Percentiles rank a stretch among this genome's conserved stretches.
Evolutionary conservation across 2,329 filamentous ascomycete species (phyloP).

Genomic region (Colletotrichum coccodes): DNA sequence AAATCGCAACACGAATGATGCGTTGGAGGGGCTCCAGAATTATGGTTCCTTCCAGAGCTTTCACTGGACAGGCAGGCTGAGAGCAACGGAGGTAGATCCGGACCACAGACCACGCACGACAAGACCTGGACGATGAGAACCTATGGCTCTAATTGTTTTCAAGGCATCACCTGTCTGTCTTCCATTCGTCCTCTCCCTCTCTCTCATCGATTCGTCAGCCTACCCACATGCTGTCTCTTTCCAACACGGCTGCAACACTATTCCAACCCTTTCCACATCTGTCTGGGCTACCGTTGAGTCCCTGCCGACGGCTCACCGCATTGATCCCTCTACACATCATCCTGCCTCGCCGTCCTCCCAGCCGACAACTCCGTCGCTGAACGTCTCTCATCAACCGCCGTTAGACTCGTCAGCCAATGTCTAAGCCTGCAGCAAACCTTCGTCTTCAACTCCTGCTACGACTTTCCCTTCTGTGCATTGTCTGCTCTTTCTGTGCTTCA

Average conservation of each 20-base stretch:
- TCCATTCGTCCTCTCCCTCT: neutral
- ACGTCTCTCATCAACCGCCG: neutral
- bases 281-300: neutral
- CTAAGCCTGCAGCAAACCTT: neutral
- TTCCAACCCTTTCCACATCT: neutral
- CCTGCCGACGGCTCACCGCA: neutral
- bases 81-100: conserved; percentile 27
- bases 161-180: neutral
- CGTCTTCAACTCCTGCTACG: neutral
- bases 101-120: neutral
- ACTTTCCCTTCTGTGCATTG: neutral
- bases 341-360: neutral
- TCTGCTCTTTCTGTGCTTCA: conserved; percentile 1
- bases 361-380: neutral
- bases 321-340: neutral
- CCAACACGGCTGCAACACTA: neutral
- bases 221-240: neutral
- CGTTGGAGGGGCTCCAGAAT: neutral
- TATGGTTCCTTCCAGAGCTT: neutral
- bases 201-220: neutral
- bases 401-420: conserved; percentile 11
- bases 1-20: neutral
- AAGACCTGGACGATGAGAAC: neutral
- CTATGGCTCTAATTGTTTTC: neutral
- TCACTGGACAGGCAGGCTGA: conserved; percentile 20